phyloP scores from a whole-genome alignment of 2,329 filamentous ascomycete species.

The Lasiodiplodia gonubiensis region DNA sequence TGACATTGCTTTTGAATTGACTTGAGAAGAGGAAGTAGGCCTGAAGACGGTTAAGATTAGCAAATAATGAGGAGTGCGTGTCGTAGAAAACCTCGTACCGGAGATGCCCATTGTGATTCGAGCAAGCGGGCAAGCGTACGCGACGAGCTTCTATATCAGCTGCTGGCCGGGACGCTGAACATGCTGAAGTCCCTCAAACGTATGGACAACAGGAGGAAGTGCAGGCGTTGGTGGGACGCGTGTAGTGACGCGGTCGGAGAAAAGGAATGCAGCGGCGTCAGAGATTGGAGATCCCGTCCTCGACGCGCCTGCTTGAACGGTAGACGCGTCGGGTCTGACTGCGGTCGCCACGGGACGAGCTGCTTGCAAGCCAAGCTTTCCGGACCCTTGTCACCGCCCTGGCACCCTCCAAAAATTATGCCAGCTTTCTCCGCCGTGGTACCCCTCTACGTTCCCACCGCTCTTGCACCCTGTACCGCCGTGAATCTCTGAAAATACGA shows the following conservation, averaged over 20 bases:
- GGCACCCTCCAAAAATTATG: slow-evolving; percentile 22
- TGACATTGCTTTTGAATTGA: slow-evolving; percentile 91
- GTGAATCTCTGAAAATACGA: not conserved
- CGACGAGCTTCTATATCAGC: slow-evolving; percentile 12
- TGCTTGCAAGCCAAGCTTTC: not conserved
- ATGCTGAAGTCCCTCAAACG: not conserved
- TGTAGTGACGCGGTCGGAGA: slow-evolving; percentile 1
- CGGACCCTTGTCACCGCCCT: slow-evolving; percentile 10
- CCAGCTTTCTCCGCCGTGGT: not conserved
- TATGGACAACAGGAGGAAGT: not conserved
- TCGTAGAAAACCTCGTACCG: slow-evolving; percentile 36
- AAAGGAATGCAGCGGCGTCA: slow-evolving; percentile 13
- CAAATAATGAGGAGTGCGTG: not conserved
- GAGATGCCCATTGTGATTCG: slow-evolving; percentile 47
- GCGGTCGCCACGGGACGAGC: not conserved
- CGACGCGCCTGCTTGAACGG: slow-evolving; percentile 20
- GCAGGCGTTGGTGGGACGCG: slow-evolving; percentile 5
- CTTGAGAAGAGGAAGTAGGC: slow-evolving; percentile 88
- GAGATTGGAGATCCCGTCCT: slow-evolving; percentile 10
- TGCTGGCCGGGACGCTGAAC: slow-evolving; percentile 1
- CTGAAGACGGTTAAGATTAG: slow-evolving; percentile 53
- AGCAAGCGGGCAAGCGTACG: not conserved
- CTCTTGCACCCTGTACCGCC: not conserved
- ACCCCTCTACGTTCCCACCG: not conserved
- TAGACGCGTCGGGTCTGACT: slow-evolving; percentile 21